Conservation (phyloP, 345 rosid genomes). For the Eucalyptus pumila region DNA sequence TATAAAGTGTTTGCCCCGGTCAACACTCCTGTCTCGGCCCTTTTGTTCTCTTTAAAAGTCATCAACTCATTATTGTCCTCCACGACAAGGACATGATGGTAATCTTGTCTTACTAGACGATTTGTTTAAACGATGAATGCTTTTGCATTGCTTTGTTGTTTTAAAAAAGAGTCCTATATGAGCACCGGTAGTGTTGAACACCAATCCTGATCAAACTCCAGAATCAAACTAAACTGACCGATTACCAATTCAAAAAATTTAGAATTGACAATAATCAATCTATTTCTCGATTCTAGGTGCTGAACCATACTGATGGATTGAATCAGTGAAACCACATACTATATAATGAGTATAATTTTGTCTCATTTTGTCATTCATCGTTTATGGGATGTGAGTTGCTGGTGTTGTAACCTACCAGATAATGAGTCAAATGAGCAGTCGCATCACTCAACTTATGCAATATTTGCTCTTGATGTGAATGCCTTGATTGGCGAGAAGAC, state of each 20-base stretch:
- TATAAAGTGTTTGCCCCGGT: background rate
- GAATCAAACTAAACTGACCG: background rate
- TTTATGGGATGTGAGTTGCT: no score
- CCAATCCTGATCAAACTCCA: background rate
- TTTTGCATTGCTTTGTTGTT: background rate
- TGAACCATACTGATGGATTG: background rate
- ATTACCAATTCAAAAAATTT: background rate
- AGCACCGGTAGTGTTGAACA: background rate
- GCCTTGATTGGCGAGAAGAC: background rate
- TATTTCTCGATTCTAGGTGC: background rate
- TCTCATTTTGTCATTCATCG: background rate
- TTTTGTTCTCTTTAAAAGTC: background rate
- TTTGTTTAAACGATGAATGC: background rate
- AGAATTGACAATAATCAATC: fast-evolving
- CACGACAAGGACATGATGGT: background rate
- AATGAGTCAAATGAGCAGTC: background rate
- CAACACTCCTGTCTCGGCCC: background rate
- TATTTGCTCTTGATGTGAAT: background rate
- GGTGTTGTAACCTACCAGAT: background rate
- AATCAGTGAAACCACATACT: fast-evolving
- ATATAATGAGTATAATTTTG: background rate
- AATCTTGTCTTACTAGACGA: background rate
- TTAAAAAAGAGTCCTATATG: background rate
- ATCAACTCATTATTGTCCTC: background rate
- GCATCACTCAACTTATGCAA: background rate